A percentile compares a stretch with the other conserved stretches of the same genome.
phyloP scores from a whole-genome alignment of 1,284 basidiomycete species.

The Ceratobasidium sp. region DNA sequence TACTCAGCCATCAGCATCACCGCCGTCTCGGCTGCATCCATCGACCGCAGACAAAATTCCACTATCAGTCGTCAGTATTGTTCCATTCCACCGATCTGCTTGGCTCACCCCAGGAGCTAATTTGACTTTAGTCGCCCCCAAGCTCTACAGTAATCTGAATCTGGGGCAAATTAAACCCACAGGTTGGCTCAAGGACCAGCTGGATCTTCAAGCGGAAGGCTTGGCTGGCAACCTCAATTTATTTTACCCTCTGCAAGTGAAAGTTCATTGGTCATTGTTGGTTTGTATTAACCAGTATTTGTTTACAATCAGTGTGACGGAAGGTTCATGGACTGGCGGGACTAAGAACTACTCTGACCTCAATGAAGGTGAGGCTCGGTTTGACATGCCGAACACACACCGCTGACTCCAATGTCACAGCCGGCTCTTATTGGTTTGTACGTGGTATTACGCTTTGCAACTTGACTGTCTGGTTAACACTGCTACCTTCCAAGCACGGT shows the following conservation, averaged over 20 bases:
- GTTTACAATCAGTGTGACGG: neutral
- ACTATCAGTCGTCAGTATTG: neutral
- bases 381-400: neutral
- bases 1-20: neutral
- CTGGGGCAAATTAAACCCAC: slow-evolving; percentile 33
- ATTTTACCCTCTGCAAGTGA: slow-evolving; percentile 23
- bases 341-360: slow-evolving; percentile 28
- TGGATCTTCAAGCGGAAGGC: slow-evolving; percentile 24
- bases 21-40: neutral
- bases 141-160: slow-evolving; percentile 11
- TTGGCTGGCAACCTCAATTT: slow-evolving; percentile 27
- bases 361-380: slow-evolving; percentile 22
- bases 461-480: neutral
- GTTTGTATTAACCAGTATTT: neutral
- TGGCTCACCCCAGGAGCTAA: neutral
- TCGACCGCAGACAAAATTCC: neutral
- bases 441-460: neutral
- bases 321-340: slow-evolving; percentile 29
- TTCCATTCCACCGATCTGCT: neutral
- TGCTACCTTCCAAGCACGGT: slow-evolving; percentile 2
- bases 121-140: slow-evolving; percentile 12
- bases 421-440: slow-evolving; percentile 36
- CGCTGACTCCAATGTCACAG: neutral
- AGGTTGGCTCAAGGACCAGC: slow-evolving; percentile 27
- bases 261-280: neutral